Evolutionary conservation across 495 filamentous ascomycete species (phyloP).

Genomic region (Penicillium dipodomyicola): DNA sequence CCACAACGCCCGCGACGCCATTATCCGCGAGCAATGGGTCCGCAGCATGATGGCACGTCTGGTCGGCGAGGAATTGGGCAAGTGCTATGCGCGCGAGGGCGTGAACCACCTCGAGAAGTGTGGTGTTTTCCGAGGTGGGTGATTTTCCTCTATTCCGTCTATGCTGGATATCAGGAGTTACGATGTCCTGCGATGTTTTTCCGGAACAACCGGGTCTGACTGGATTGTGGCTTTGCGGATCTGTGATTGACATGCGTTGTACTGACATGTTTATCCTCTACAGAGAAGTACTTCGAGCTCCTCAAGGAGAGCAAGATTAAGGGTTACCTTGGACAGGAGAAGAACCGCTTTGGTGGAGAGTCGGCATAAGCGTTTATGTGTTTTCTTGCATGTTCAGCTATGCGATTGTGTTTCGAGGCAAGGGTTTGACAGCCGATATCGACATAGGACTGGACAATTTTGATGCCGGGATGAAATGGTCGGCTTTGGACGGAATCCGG

Average conservation of each 20-base stretch:
- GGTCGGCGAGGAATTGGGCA: conserved; percentile 88
- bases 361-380: conserved; percentile 8
- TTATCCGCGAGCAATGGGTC: conserved; percentile 97
- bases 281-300: conserved; percentile 92
- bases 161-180: background rate
- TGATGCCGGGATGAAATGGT: background rate
- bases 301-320: conserved; percentile 78
- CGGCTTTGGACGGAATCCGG: no score
- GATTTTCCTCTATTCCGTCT: background rate
- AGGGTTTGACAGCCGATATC: conserved; percentile 3
- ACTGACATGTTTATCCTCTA: conserved; percentile 3
- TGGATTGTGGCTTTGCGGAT: background rate
- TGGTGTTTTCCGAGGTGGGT: conserved; percentile 77
- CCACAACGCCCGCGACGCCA: conserved; percentile 90
- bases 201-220: background rate
- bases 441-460: background rate
- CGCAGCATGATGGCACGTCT: conserved; percentile 94
- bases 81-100: conserved; percentile 92
- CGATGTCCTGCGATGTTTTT: background rate
- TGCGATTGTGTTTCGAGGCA: conserved; percentile 4
- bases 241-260: background rate
- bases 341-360: conserved; percentile 64
- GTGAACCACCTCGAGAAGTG: conserved; percentile 99
- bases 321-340: conserved; percentile 89
- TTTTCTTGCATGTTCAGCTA: conserved; percentile 5